A percentile compares a stretch with the other conserved stretches of the same genome.
phyloP scores from a whole-genome alignment of 306 rosid genomes.

The cucumber (Cucumis sativus) region Cucumber_9930_V3 NC_026661.2:6045501-6046000 shows the following conservation, averaged over 20 bases:
- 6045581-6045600: neutral
- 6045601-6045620: neutral
- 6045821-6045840: no score
- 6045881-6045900: neutral
- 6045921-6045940: no score
- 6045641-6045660: neutral
- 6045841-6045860: no score
- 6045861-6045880: no score
- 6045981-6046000: no score
- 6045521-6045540: neutral
- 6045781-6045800: neutral
- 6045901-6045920: neutral
- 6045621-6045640: neutral
- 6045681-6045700: conserved; percentile 4
- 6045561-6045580: neutral
- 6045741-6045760: neutral
- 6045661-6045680: neutral
- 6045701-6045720: neutral
- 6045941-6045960: no score
- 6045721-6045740: neutral
- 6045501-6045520: neutral
- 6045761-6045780: neutral
- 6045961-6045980: no score
- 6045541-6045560: neutral
- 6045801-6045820: neutral